Base-by-base conservation (phyloP, 257 asterid species). In the Plantago ovata region DNA sequence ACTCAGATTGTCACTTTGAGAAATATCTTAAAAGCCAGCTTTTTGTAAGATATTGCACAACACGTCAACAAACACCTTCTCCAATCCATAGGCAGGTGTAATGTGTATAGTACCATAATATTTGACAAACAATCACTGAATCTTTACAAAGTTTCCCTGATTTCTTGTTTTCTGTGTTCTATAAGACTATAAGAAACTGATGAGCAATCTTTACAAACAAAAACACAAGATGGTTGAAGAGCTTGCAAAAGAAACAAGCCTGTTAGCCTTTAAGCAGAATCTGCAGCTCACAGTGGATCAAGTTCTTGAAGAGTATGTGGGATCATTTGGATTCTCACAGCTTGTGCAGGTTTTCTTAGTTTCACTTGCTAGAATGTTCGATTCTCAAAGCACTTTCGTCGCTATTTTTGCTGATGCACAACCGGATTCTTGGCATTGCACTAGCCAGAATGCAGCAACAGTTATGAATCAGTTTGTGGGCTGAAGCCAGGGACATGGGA, bases 261-360 rank as follows among this genome's bases (percentile, higher is more conserved):
- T 52, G 19, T 14, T 8, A 24, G 22, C 15, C 11, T 10, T 9
- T 9, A 70, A 60, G 19, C 47, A 66, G 46, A 78, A 75, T 60
- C 59, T 78, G 63, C 77, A 71, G 45, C 61, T 82, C 9, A 79
- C 86, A 12, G 76, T 82, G 50, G 89, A 82, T 66, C 77, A 79
- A 58, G 89, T 82, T 40, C 64, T 82, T 53, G 89, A 82, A 66
- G 79, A 74, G 2, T 69, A 76, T 49, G 80, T 79, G 54, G 89
- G 89, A 53, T 67, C 89, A 19, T 79, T 82, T 61, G 89, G 86
- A 53, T 76, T 77, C 62, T 79, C 89, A 41, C 86, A 82, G 73
- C 65, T 79, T 6, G 33, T 76, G 63, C 89, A 82, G 62, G 86
- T 79, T 9, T 56, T 80, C 64, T 74, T 82, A 65, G 89, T 82